Percentiles rank a stretch among this genome's conserved stretches.
Evolutionary conservation across 2,329 filamentous ascomycete species (phyloP).

Genomic region (Exophiala lecanii-corni): DNA sequence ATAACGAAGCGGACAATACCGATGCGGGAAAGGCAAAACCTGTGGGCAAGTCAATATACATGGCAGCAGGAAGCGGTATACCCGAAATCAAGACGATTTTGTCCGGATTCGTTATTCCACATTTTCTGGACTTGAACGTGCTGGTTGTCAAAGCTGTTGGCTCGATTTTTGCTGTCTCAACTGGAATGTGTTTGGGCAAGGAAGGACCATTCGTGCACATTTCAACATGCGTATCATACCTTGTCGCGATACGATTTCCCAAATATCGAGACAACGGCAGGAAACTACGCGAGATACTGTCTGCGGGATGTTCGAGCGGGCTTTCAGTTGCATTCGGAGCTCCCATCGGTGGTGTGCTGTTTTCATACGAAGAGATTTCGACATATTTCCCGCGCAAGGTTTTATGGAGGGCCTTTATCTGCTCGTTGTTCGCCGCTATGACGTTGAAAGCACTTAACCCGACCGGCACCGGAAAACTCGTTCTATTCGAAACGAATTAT

Average conservation of each 20-base stretch:
- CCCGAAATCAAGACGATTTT: conserved; percentile 60
- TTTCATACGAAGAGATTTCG: conserved; percentile 57
- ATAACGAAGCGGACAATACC: conserved; percentile 39
- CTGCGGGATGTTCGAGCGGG: conserved; percentile 54
- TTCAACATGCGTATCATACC: conserved; percentile 53
- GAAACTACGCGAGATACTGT: conserved; percentile 56
- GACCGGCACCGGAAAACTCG: conserved; percentile 56
- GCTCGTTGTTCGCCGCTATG: conserved; percentile 53
- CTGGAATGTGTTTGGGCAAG: conserved; percentile 58
- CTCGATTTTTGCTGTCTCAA: conserved; percentile 54
- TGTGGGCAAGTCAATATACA: conserved; percentile 52
- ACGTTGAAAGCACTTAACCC: conserved; percentile 56
- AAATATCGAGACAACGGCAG: conserved; percentile 56
- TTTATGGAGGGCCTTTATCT: conserved; percentile 57
- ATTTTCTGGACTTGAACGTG: conserved; percentile 53
- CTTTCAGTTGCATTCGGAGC: conserved; percentile 59
- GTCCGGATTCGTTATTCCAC: conserved; percentile 57
- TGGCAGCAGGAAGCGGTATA: conserved; percentile 56
- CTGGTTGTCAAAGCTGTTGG: conserved; percentile 56
- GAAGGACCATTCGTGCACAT: conserved; percentile 61
- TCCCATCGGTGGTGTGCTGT: conserved; percentile 58
- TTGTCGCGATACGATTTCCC: conserved; percentile 49
- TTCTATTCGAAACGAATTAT: conserved; percentile 58
- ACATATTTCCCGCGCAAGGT: conserved; percentile 57
- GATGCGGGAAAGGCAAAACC: conserved; percentile 37